Evolutionary conservation across 2,329 filamentous ascomycete species (phyloP).

Genomic region (Botrytis elliptica): DNA sequence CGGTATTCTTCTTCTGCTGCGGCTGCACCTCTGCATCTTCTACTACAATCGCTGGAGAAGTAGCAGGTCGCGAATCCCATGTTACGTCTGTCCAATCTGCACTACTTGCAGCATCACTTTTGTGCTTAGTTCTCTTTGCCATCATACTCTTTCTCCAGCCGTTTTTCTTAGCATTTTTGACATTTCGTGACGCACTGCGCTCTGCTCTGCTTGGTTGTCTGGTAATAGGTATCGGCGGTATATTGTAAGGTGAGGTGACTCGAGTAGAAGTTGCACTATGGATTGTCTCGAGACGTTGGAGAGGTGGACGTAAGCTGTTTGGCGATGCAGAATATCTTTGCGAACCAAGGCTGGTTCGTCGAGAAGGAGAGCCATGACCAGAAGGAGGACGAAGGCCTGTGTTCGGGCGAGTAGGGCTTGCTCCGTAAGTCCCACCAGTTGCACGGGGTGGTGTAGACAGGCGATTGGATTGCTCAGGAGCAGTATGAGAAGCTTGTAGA

Average conservation of each 20-base stretch:
- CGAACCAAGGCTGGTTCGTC: not conserved
- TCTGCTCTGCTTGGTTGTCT: constrained; percentile 54
- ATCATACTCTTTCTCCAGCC: constrained; percentile 49
- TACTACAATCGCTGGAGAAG: constrained; percentile 23
- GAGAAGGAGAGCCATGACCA: constrained; percentile 17
- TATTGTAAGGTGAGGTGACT: constrained; percentile 15
- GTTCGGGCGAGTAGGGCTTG: constrained; percentile 17
- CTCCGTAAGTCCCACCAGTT: constrained; percentile 22
- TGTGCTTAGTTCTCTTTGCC: constrained; percentile 43
- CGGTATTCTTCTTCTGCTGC: not conserved
- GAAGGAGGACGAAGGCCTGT: constrained; percentile 13
- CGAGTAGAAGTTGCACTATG: constrained; percentile 43
- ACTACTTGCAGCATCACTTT: constrained; percentile 45
- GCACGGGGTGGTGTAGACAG: constrained; percentile 25
- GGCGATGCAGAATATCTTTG: constrained; percentile 24
- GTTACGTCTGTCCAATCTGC: constrained; percentile 54
- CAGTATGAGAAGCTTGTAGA: constrained; percentile 18
- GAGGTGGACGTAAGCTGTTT: constrained; percentile 44
- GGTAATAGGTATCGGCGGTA: constrained; percentile 24
- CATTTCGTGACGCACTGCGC: constrained; percentile 61
- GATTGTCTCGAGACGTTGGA: constrained; percentile 56
- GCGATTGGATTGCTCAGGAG: constrained; percentile 4
- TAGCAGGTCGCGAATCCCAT: constrained; percentile 23
- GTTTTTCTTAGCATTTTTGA: constrained; percentile 57
- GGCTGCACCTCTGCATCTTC: not conserved